Evolutionary conservation across 1,139 yeast species (phyloP), one percentile per base, ranked within the genome.

Genomic region (Candida dubliniensis): DNA sequence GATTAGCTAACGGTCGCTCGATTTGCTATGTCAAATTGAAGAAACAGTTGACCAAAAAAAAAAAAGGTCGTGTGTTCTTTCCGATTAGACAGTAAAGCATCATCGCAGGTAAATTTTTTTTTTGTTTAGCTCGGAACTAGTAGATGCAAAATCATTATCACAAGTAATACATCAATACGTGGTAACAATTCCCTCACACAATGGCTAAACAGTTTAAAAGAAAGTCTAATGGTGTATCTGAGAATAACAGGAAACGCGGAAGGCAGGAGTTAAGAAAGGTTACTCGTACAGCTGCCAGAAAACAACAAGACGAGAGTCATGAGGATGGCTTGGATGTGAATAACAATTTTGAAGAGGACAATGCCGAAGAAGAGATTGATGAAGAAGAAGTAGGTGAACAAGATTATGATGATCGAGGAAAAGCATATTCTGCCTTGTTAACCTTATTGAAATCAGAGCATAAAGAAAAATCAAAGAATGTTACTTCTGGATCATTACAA

Each of bases 361-460:
- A 34, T 9, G 52, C 49, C 2, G 38, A 6, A 48, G 13, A 33
- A 2, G 43, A 37, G 6, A 25, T 34, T 23, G 40, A 41, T 2
- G 45, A 47, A 8, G 43, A 45, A 18, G 47, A 45, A n/a, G 47
- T 41, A 5, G 57, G 48, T 14, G 49, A 34, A 37, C 8, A 41
- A 4, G 42, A 36, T 7, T 56, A 45, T 11, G 61, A 54, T 36
- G 64, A 61, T 37, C 60, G 61, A 44, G 72, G 73, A 8, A 71
- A 75, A 59, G 93, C 95, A 0, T 88, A 88, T 60, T 77, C 80
- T 54, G 96, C 96, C 0, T 68, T 90, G 43, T 66, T 90, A 58
- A 84, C 95, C 0, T 72, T 88, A 43, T 69, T 89, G 47, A 76
- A 76, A 40, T 69, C 81, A 2, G 88, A 82, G 42, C 79, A 71